These are phyloP conservation scores for Litchi chinensis DNA, from an alignment of 345 rosid species.

Conservation along the genomic window DNA sequence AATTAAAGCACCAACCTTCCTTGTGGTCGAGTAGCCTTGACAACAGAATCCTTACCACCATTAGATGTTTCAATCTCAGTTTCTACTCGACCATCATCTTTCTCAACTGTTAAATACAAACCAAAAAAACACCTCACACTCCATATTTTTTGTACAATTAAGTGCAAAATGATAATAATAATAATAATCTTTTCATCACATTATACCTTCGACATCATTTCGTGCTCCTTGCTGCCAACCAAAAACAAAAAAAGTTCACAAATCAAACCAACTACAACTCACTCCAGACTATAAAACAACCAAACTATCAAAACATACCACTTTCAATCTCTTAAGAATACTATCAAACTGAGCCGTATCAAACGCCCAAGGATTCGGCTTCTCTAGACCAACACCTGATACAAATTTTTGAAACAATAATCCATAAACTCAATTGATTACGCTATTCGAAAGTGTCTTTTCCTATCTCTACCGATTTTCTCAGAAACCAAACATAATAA, in stretches of 20 bases:
- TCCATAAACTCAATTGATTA: neutral
- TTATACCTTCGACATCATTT: slow-evolving; percentile 57
- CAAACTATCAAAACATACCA: slow-evolving; percentile 47
- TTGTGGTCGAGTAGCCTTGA: slow-evolving; percentile 78
- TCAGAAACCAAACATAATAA: neutral
- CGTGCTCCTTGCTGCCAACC: slow-evolving; percentile 69
- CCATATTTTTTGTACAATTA: neutral
- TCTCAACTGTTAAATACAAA: slow-evolving; percentile 36
- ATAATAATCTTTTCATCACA: neutral
- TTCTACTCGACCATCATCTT: slow-evolving; percentile 36
- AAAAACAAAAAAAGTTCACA: neutral
- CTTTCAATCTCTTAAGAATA: slow-evolving; percentile 90
- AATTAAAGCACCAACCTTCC: slow-evolving; percentile 67
- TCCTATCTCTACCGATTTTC: neutral
- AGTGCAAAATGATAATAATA: neutral
- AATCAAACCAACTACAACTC: neutral
- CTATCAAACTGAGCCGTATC: slow-evolving; percentile 93
- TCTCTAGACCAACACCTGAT: slow-evolving; percentile 85
- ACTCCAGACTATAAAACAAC: neutral
- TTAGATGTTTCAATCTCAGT: slow-evolving; percentile 33
- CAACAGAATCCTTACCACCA: slow-evolving; percentile 40
- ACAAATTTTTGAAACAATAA: slow-evolving; percentile 6
- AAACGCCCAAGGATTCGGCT: slow-evolving; percentile 94
- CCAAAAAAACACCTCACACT: neutral
- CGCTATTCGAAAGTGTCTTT: neutral